Evolutionary conservation across 495 filamentous ascomycete genomes (phyloP), one percentile per base, ranked within the genome.

Genomic region (Penicillium roqueforti): DNA sequence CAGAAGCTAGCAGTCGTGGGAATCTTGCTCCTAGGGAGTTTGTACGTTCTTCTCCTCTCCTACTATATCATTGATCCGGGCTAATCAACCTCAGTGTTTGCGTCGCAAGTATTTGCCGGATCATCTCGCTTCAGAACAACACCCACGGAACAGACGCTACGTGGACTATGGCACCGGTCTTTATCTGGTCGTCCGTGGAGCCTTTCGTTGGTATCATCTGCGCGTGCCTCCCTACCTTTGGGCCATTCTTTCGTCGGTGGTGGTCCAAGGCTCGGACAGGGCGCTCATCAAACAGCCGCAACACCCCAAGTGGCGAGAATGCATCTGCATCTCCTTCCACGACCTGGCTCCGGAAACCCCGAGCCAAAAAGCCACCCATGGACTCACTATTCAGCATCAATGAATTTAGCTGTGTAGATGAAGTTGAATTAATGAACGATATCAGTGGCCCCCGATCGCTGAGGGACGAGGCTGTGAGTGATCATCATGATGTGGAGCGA

Each of bases 131-230:
- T 40, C 38, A 13, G 10, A 11, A 22, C 2, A 40, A 40, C 18
- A 22, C 38, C 25, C 25, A 31, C 3, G 43, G 29, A 13, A 18
- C 43, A 19, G 29, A 47, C 11, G n/a, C 43, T 31, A 29, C 43
- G 2, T 47, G 43, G 43, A 47, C 23, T 14, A 26, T 28, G 11
- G 16, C 25, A 16, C n/a, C 23, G 20, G 18, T 18, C 23, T 47
- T 47, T 20, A 47, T 47, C 25, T 47, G 43, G 43, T 47, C 43
- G n/a, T 28, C 8, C 6, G 43, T 47, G 8, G 43, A 47, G 23
- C 43, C 43, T 19, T 47, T 26, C 14, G 29, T 47, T 18, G 43
- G 43, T 3, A 47, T 47, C 7, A 31, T 20, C 13, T 47, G 43
- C 18, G 43, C 43, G 1, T 47, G 43, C 11, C 43, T 47, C 26